Evolutionary conservation across 805 yeast genomes (phyloP).

Genomic region (Lipomyces kockii): DNA sequence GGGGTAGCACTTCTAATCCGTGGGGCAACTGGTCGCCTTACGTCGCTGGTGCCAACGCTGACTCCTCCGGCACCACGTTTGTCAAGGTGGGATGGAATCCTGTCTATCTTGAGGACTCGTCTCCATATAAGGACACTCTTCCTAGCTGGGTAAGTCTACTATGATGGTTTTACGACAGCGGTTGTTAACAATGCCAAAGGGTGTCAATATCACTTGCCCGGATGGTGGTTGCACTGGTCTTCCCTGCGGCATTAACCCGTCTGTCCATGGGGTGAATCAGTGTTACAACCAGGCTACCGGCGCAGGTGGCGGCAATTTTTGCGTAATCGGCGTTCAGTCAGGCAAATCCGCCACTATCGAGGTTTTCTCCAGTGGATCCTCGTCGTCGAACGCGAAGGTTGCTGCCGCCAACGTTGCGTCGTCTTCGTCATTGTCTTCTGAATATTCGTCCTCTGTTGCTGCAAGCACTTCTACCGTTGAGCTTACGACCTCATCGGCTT

Average conservation of each 20-base stretch:
- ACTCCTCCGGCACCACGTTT: conserved; percentile 63
- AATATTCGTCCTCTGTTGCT: background rate
- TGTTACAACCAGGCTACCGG: conserved; percentile 54
- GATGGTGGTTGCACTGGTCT: conserved; percentile 74
- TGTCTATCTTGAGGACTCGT: conserved; percentile 64
- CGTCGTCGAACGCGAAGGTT: conserved; percentile 3
- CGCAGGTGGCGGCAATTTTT: conserved; percentile 75
- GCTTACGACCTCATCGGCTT: conserved; percentile 1
- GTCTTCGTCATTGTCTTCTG: background rate
- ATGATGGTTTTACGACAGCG: background rate
- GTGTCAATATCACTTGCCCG: conserved; percentile 74
- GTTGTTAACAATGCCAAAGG: conserved; percentile 60
- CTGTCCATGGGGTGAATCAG: conserved; percentile 61
- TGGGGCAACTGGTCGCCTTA: conserved; percentile 93
- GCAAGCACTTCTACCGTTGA: conserved; percentile 4
- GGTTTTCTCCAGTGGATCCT: conserved; percentile 52
- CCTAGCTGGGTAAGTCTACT: conserved; percentile 27
- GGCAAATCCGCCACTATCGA: conserved; percentile 71
- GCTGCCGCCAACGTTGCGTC: conserved; percentile 9
- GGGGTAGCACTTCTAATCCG: conserved; percentile 75
- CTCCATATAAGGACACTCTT: conserved; percentile 56
- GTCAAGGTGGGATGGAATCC: conserved; percentile 94
- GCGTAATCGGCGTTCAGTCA: conserved; percentile 77
- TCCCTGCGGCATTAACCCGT: conserved; percentile 83
- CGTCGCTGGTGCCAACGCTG: conserved; percentile 90